Conservation (phyloP, 257 asterid genomes). For the Cruciata laevipes region DNA sequence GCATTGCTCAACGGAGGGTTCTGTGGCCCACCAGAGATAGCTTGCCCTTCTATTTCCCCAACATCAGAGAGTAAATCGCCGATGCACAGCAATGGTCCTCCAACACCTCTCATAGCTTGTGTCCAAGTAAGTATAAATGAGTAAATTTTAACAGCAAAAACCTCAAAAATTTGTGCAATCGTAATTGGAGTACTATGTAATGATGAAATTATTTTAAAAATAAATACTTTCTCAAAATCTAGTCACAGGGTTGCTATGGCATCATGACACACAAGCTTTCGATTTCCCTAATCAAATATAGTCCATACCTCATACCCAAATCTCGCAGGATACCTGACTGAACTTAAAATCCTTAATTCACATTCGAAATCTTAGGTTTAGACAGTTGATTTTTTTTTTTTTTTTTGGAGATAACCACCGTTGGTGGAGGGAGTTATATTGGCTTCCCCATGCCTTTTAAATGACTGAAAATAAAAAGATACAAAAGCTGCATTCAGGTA, state of each 20-base stretch:
- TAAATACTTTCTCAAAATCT: no score
- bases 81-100: slow-evolving; percentile 80
- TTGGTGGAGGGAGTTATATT: no score
- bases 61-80: slow-evolving; percentile 76
- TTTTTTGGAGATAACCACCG: no score
- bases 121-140: background rate
- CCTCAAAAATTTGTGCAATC: background rate
- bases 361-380: background rate
- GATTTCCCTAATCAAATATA: background rate
- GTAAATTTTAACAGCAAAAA: background rate
- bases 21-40: slow-evolving; percentile 11
- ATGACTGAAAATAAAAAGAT: no score
- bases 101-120: slow-evolving; percentile 61
- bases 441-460: no score
- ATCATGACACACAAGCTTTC: background rate
- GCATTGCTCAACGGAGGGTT: slow-evolving; percentile 12
- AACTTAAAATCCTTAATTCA: background rate
- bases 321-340: background rate
- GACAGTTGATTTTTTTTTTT: no score
- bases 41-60: slow-evolving; percentile 36
- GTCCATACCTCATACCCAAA: background rate
- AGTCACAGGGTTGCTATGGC: background rate
- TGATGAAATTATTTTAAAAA: no score
- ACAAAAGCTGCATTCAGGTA: no score
- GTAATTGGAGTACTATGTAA: no score